Evolutionary conservation across 2,329 filamentous ascomycete species (phyloP).

Genomic region (Aschersonia sp.): DNA sequence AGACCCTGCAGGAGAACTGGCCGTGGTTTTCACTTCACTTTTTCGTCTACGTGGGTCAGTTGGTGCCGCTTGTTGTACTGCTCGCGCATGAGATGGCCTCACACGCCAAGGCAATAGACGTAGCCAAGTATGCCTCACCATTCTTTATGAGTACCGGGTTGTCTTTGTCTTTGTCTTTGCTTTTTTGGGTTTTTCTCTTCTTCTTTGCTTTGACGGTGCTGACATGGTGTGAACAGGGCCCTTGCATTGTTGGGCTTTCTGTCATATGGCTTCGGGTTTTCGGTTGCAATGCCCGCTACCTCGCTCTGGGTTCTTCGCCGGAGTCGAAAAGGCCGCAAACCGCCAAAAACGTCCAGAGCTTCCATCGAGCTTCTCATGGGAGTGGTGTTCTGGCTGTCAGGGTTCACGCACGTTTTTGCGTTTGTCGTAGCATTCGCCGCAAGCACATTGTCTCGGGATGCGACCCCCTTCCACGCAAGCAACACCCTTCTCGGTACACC

Average conservation of each 20-base stretch:
- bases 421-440: slow-evolving; percentile 5
- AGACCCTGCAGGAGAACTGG: slow-evolving; percentile 1
- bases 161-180: not conserved
- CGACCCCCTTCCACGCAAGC: not conserved
- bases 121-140: not conserved
- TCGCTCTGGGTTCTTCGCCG: slow-evolving; percentile 1
- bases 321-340: not conserved
- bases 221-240: not conserved
- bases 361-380: not conserved
- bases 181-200: not conserved
- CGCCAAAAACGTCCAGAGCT: not conserved
- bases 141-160: too few relatives aligned
- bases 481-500: slow-evolving; percentile 4
- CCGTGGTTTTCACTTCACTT: slow-evolving; percentile 6
- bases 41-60: slow-evolving; percentile 5
- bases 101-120: not conserved
- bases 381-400: slow-evolving; percentile 1
- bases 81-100: not conserved
- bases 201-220: not conserved
- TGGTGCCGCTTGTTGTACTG: slow-evolving; percentile 2
- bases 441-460: not conserved
- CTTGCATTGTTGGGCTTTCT: not conserved
- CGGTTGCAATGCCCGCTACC: slow-evolving; percentile 2
- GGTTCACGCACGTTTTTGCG: slow-evolving; percentile 3
- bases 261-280: slow-evolving; percentile 2